Percentiles rank a stretch among this genome's conserved stretches.
Evolutionary conservation across 257 asterid genomes (phyloP).

Genomic region (Gynochthodes officinalis): DNA sequence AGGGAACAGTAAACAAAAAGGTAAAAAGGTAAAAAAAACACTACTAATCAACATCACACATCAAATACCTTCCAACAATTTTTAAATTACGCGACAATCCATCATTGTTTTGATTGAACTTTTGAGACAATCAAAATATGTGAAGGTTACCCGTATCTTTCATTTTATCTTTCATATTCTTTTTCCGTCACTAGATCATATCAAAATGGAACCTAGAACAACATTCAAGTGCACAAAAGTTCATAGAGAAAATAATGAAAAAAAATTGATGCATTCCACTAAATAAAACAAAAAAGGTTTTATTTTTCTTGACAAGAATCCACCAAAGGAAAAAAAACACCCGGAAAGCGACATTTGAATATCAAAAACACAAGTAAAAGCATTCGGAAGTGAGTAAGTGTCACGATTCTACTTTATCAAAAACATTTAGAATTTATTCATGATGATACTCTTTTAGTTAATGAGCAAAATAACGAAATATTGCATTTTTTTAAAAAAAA

Average conservation of each 20-base stretch:
- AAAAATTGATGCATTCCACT: neutral
- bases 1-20: neutral
- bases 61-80: neutral
- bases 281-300: too few relatives aligned
- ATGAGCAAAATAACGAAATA: too few relatives aligned
- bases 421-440: too few relatives aligned
- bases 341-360: too few relatives aligned
- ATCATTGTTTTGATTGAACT: neutral
- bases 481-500: too few relatives aligned
- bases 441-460: too few relatives aligned
- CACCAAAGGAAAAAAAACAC: neutral
- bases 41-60: neutral
- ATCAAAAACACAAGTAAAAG: too few relatives aligned
- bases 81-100: too few relatives aligned
- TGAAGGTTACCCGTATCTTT: too few relatives aligned
- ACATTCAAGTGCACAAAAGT: neutral
- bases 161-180: neutral
- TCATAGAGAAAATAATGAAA: neutral
- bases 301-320: neutral
- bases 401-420: too few relatives aligned
- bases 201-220: neutral
- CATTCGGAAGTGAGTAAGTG: too few relatives aligned
- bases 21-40: too few relatives aligned
- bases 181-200: neutral
- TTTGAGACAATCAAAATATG: neutral